phyloP scores from a whole-genome alignment of 495 filamentous ascomycete species.

The Xylaria cubensis region DNA sequence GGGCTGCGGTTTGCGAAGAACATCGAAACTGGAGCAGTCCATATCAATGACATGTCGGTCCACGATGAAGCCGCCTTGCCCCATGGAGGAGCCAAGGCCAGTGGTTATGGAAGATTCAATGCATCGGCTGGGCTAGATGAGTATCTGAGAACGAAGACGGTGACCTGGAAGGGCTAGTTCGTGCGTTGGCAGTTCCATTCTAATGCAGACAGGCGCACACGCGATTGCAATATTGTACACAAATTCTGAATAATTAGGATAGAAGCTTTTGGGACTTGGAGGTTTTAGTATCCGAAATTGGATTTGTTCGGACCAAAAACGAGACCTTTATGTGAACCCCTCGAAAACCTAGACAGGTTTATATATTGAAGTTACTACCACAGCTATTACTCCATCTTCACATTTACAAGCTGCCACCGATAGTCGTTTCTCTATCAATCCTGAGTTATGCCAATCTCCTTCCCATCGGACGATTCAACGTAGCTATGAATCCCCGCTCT shows the following conservation, averaged over 20 bases:
- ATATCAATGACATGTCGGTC: constrained; percentile 85
- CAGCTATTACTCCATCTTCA: neutral
- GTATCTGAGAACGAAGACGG: constrained; percentile 83
- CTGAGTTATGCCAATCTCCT: too few species aligned
- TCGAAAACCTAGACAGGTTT: neutral
- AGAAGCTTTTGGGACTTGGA: neutral
- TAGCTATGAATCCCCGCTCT: neutral
- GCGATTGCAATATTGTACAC: neutral
- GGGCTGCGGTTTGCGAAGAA: constrained; percentile 76
- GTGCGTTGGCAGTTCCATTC: constrained; percentile 8
- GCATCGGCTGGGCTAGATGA: constrained; percentile 64
- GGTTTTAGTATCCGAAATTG: neutral
- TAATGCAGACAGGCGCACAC: constrained; percentile 4
- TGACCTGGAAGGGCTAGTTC: constrained; percentile 67
- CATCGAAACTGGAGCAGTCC: constrained; percentile 84
- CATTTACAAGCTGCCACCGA: too few species aligned
- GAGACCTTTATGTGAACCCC: neutral
- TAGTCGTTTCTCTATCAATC: too few species aligned
- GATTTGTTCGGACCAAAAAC: neutral
- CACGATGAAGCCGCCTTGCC: constrained; percentile 83
- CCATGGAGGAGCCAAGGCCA: constrained; percentile 86
- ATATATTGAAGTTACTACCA: neutral
- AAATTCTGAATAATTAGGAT: neutral
- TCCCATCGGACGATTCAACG: neutral
- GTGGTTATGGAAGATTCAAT: constrained; percentile 76